phyloP scores from a whole-genome alignment of 305 asterid genomes.

The Rubia tinctorum region DNA sequence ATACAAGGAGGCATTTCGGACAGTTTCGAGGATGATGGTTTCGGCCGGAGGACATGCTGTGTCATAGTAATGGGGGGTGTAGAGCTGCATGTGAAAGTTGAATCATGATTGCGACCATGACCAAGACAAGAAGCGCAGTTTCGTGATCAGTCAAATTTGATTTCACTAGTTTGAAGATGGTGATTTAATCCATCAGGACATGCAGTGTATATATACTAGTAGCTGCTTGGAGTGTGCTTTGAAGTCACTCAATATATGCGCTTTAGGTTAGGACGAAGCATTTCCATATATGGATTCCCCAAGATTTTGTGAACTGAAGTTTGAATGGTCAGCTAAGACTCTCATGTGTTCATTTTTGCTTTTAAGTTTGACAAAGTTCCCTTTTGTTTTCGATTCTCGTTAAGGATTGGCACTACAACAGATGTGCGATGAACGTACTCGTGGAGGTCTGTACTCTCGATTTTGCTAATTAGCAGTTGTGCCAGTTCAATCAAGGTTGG shows the following conservation, averaged over 20 bases:
- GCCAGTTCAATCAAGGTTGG: conserved; percentile 30
- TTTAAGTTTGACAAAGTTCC: background rate
- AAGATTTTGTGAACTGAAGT: background rate
- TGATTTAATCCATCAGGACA: conserved; percentile 6
- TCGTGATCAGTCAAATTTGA: background rate
- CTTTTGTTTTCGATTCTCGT: background rate
- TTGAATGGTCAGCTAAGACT: background rate
- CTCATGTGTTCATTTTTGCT: background rate
- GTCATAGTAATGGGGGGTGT: conserved; percentile 49
- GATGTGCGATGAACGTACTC: background rate
- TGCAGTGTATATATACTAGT: conserved; percentile 38
- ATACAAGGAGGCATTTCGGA: conserved; percentile 37
- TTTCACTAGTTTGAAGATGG: background rate
- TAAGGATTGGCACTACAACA: background rate
- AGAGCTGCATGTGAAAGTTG: conserved; percentile 41
- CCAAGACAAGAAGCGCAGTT: conserved; percentile 28
- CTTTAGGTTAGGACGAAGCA: conserved; percentile 62
- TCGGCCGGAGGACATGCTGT: conserved; percentile 72
- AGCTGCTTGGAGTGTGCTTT: conserved; percentile 29
- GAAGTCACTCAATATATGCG: conserved; percentile 56
- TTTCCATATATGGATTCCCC: conserved; percentile 22
- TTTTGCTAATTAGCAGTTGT: conserved; percentile 8
- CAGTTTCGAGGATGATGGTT: conserved; percentile 40
- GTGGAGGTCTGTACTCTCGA: background rate
- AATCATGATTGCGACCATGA: conserved; percentile 11